phyloP scores from a whole-genome alignment of 2,329 filamentous ascomycete species.

The Aspergillus texensis region DNA sequence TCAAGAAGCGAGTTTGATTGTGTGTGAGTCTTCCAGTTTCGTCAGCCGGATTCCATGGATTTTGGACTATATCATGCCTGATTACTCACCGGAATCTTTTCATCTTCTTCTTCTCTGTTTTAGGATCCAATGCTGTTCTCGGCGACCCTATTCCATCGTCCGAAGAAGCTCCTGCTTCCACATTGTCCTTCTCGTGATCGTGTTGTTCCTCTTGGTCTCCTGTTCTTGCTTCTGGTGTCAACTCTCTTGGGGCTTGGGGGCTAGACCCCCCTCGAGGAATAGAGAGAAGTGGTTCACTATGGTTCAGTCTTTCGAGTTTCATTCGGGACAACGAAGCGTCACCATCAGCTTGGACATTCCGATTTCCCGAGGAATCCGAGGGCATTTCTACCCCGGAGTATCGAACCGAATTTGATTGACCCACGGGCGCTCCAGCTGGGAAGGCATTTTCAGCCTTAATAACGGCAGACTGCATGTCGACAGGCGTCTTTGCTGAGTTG shows the following conservation, averaged over 20 bases:
- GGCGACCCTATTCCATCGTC: constrained; percentile 32
- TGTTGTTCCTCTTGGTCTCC: constrained; percentile 14
- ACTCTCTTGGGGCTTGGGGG: constrained; percentile 15
- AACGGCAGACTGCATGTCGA: constrained; percentile 31
- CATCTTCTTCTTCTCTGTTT: constrained; percentile 45
- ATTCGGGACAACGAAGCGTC: constrained; percentile 27
- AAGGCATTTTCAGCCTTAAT: constrained; percentile 35
- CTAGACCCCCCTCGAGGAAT: constrained; percentile 19
- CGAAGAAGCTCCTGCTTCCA: constrained; percentile 26
- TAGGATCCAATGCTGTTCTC: constrained; percentile 30
- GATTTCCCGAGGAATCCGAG: constrained; percentile 18
- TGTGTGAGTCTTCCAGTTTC: constrained; percentile 72
- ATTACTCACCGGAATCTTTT: constrained; percentile 46
- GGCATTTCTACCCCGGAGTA: constrained; percentile 25
- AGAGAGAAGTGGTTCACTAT: constrained; percentile 22
- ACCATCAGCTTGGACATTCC: constrained; percentile 17
- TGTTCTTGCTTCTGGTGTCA: constrained; percentile 15
- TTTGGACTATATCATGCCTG: neutral
- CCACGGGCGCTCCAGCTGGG: constrained; percentile 16
- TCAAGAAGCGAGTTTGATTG: constrained; percentile 94
- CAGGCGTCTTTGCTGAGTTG: constrained; percentile 18
- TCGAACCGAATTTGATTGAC: constrained; percentile 15
- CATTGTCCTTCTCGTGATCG: constrained; percentile 23
- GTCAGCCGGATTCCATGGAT: constrained; percentile 1
- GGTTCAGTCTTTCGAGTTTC: constrained; percentile 30